Evolutionary conservation across 352 stramenopile species (phyloP).

Genomic region (Pythium grandisporangium): DNA sequence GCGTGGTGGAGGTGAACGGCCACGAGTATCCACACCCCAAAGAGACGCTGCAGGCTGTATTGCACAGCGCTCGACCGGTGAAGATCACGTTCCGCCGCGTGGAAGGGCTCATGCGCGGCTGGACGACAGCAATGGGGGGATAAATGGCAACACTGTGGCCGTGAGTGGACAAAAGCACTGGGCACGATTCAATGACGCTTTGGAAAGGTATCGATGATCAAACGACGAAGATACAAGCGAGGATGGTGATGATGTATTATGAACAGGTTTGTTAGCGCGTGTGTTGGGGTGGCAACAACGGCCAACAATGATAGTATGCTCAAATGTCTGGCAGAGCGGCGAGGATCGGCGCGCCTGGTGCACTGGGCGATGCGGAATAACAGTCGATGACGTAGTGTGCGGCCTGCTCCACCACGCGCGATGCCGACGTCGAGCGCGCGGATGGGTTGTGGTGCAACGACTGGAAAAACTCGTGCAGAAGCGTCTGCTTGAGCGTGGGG

Average conservation of each 20-base stretch:
- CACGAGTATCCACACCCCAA: constrained; percentile 29
- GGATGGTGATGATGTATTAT: too few relatives aligned
- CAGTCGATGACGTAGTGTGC: constrained; percentile 52
- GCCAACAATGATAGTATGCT: too few relatives aligned
- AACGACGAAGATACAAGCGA: too few relatives aligned
- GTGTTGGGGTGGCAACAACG: too few relatives aligned
- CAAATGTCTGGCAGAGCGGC: constrained; percentile 33
- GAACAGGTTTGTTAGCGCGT: too few relatives aligned
- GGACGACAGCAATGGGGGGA: constrained; percentile 15
- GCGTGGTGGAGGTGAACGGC: constrained; percentile 59
- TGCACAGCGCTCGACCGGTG: constrained; percentile 42
- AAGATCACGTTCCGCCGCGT: constrained; percentile 63
- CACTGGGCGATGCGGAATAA: too few relatives aligned
- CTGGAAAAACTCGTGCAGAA: constrained; percentile 53
- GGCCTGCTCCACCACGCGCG: not conserved
- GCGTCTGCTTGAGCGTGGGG: constrained; percentile 56
- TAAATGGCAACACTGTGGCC: not conserved
- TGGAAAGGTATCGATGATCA: too few relatives aligned
- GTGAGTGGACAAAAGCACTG: too few relatives aligned
- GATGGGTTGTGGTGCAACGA: too few relatives aligned
- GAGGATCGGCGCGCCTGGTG: too few relatives aligned
- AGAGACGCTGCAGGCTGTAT: constrained; percentile 42
- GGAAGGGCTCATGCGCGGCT: constrained; percentile 69
- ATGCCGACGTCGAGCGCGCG: too few relatives aligned
- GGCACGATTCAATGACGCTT: too few relatives aligned